Evolutionary conservation across 768 basidiomycete genomes (phyloP), one percentile per base, ranked within the genome.

Genomic region (Cystobasidium tubakii): DNA sequence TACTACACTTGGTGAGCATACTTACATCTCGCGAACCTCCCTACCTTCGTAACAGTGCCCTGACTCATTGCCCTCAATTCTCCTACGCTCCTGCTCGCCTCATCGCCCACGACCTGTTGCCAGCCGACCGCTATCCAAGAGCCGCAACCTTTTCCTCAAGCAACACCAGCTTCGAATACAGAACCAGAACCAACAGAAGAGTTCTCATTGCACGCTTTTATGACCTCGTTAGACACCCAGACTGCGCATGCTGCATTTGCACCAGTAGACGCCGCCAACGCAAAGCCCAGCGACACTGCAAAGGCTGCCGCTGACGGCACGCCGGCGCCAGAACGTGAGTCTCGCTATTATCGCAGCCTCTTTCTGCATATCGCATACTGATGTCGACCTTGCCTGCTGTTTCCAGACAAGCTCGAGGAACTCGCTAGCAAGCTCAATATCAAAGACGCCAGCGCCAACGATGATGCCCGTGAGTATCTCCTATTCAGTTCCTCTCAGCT

Each of bases 341-440:
- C 13, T 42, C 15, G 34, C 63, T 53, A 36, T 25, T 33, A 6
- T 2, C 44, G 21, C 25, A 60, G 57, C 15, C 57, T 34, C 2
- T 4, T 6, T 29, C 6, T 60, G 57, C 13, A 15, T 21, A 29
- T 3, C 12, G 2, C 2, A 34, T 60, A 29, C 57, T 60, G 57
- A 60, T 31, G 2, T 17, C 31, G 21, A 27, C 50, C 54, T 60
- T 36, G 12, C 17, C 39, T 19, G n/a, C 1, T 25, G 23, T 60
- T 1, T 6, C 17, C 27, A 71, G 69, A 71, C 29, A 29, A 71
- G 21, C 69, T 71, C 25, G 69, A 71, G 34, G 29, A 55, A 1
- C 50, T 55, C 21, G 69, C 69, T 3, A 42, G 54, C 69, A 71
- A 71, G 69, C 69, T 71, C 54, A 60, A 71, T 54, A 71, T 71